phyloP scores from a whole-genome alignment of 495 filamentous ascomycete species.

The Aspergillus hancockii region DNA sequence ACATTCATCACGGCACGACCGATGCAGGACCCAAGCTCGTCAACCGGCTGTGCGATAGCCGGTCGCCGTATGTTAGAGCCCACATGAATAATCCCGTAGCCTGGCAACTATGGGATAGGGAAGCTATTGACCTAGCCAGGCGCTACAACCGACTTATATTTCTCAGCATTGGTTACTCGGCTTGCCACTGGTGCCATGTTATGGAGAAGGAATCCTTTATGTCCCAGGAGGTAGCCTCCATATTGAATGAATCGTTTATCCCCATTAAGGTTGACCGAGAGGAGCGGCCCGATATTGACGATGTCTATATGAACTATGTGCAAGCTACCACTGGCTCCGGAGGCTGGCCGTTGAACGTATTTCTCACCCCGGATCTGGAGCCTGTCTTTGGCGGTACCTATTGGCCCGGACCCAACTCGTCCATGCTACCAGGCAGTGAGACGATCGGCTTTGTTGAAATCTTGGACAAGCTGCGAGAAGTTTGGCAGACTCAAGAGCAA shows the following conservation, averaged over 20 bases:
- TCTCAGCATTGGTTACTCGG: conserved; percentile 92
- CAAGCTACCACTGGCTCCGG: conserved; percentile 90
- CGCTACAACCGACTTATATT: conserved; percentile 84
- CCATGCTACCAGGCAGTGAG: conserved; percentile 48
- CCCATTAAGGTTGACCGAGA: conserved; percentile 94
- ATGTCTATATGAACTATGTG: conserved; percentile 98
- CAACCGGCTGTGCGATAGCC: conserved; percentile 73
- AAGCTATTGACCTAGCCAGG: conserved; percentile 74
- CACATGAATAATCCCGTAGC: conserved; percentile 86
- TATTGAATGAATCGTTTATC: conserved; percentile 86
- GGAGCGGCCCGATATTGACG: conserved; percentile 92
- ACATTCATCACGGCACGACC: conserved; percentile 26
- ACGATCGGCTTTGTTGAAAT: conserved; percentile 77
- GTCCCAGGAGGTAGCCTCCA: conserved; percentile 72
- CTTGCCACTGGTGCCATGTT: conserved; percentile 94
- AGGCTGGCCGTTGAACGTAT: conserved; percentile 96
- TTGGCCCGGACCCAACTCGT: conserved; percentile 79
- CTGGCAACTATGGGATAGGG: conserved; percentile 87
- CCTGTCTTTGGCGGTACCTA: conserved; percentile 97
- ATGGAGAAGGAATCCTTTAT: conserved; percentile 95
- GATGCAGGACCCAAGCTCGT: conserved; percentile 44
- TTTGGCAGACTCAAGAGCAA: conserved; percentile 84
- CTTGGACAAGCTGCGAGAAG: conserved; percentile 72
- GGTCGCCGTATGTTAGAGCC: conserved; percentile 78
- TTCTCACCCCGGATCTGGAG: conserved; percentile 88